A percentile compares a stretch with the other conserved stretches of the same genome.
phyloP scores from a whole-genome alignment of 1,284 basidiomycete species.

The Cutaneotrichosporon mucoides region DNA sequence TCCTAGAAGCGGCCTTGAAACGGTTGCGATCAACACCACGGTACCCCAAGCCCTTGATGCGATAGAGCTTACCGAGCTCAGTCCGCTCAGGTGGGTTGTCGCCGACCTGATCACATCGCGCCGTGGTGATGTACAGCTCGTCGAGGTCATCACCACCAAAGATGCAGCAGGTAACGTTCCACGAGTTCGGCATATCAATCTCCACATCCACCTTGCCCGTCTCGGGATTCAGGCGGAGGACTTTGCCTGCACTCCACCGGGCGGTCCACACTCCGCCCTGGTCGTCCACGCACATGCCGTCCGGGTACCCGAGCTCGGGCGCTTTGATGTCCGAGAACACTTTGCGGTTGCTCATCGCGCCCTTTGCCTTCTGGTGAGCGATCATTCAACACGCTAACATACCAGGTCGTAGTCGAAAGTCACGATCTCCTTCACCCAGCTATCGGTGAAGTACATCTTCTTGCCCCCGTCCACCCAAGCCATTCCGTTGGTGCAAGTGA shows the following conservation, averaged over 20 bases:
- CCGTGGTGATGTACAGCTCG: constrained; percentile 32
- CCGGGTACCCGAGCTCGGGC: constrained; percentile 11
- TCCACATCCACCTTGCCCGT: constrained; percentile 14
- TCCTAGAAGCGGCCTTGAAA: constrained; percentile 10
- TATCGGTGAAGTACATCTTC: constrained; percentile 28
- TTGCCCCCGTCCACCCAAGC: constrained; percentile 21
- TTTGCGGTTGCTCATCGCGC: constrained; percentile 14
- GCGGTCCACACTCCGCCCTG: constrained; percentile 24
- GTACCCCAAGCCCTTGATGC: constrained; percentile 24
- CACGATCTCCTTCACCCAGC: constrained; percentile 20
- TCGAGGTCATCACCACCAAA: constrained; percentile 31
- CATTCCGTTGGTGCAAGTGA: constrained; percentile 29
- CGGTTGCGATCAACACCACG: constrained; percentile 27
- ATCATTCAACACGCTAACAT: too few species aligned
- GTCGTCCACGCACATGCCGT: constrained; percentile 25
- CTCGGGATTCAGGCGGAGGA: constrained; percentile 17
- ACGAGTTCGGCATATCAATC: constrained; percentile 23
- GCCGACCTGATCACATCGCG: constrained; percentile 16
- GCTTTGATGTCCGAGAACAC: constrained; percentile 12
- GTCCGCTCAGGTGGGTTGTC: constrained; percentile 14
- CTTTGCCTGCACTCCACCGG: constrained; percentile 24
- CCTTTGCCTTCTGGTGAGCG: constrained; percentile 5
- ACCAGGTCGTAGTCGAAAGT: constrained; percentile 23
- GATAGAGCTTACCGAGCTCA: constrained; percentile 26
- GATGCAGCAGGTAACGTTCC: constrained; percentile 24